A percentile compares a stretch with the other conserved stretches of the same genome.
These are phyloP conservation scores for Rhizomucor miehei DNA, from an alignment of 371 early-diverging fungal genomes.

Conservation along the genomic window DNA sequence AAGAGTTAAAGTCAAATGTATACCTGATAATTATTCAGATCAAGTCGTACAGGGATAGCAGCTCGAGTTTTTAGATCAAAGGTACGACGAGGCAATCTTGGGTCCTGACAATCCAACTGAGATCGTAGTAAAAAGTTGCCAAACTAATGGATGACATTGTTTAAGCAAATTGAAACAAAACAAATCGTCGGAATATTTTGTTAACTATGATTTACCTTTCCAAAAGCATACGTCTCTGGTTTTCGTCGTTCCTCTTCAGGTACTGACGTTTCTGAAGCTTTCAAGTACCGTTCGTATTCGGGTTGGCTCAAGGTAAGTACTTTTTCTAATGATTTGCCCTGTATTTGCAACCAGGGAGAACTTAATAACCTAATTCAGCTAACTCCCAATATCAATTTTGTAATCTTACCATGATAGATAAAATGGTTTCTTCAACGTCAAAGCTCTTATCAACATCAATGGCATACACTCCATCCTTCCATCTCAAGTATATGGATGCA, in stretches of 20 bases:
- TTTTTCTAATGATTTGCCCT: constrained; percentile 88
- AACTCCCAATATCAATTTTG: too few relatives aligned
- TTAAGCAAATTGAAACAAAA: not conserved
- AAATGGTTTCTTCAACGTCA: constrained; percentile 63
- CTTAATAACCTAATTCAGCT: not conserved
- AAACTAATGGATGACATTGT: constrained; percentile 16
- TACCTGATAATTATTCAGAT: constrained; percentile 71
- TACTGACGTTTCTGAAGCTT: constrained; percentile 41
- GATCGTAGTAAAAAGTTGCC: constrained; percentile 80
- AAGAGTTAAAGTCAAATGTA: not conserved
- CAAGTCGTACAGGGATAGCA: constrained; percentile 80
- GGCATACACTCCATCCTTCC: constrained; percentile 74
- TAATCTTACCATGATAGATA: constrained; percentile 54
- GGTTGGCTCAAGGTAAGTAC: constrained; percentile 65
- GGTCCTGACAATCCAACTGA: constrained; percentile 88
- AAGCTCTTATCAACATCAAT: constrained; percentile 83
- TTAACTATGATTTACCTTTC: too few relatives aligned
- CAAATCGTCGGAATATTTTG: too few relatives aligned
- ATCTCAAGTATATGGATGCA: constrained; percentile 59
- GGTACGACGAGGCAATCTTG: constrained; percentile 68
- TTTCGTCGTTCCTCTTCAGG: constrained; percentile 36
- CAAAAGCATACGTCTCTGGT: constrained; percentile 54
- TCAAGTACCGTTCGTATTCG: constrained; percentile 68
- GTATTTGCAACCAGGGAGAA: not conserved
- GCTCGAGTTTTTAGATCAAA: constrained; percentile 97